Evolutionary conservation across 768 basidiomycete genomes (phyloP).

Genomic region (Lyophyllum semitale): DNA sequence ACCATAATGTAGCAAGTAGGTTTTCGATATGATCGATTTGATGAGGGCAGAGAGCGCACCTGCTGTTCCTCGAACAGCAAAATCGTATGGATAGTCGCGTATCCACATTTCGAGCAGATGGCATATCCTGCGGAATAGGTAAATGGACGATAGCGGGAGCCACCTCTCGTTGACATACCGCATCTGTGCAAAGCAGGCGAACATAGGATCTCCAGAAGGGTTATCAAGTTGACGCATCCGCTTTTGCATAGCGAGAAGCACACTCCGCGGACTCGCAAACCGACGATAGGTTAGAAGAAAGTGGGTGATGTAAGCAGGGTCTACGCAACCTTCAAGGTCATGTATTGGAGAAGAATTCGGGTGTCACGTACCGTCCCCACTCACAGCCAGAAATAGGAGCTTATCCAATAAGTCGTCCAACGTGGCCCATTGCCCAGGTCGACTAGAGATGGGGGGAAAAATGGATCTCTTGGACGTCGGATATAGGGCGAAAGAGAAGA

Average conservation of each 20-base stretch:
- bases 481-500: neutral
- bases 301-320: constrained; percentile 74
- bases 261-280: constrained; percentile 76
- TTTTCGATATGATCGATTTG: constrained; percentile 77
- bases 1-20: constrained; percentile 82
- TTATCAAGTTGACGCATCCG: constrained; percentile 78
- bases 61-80: constrained; percentile 72
- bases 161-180: constrained; percentile 44
- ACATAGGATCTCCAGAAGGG: constrained; percentile 77
- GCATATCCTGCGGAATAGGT: constrained; percentile 60
- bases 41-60: constrained; percentile 76
- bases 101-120: constrained; percentile 80
- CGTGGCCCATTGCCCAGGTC: constrained; percentile 72
- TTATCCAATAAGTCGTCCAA: constrained; percentile 82
- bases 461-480: neutral
- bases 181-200: constrained; percentile 89
- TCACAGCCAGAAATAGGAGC: constrained; percentile 78
- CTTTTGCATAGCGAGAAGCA: constrained; percentile 87
- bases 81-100: constrained; percentile 73
- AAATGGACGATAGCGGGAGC: constrained; percentile 2
- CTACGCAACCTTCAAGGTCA: constrained; percentile 35
- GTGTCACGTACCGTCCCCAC: constrained; percentile 69
- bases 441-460: constrained; percentile 22
- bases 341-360: neutral
- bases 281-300: constrained; percentile 85